phyloP scores from a whole-genome alignment of 805 yeast species.

The Cephaloascus fragrans region DNA sequence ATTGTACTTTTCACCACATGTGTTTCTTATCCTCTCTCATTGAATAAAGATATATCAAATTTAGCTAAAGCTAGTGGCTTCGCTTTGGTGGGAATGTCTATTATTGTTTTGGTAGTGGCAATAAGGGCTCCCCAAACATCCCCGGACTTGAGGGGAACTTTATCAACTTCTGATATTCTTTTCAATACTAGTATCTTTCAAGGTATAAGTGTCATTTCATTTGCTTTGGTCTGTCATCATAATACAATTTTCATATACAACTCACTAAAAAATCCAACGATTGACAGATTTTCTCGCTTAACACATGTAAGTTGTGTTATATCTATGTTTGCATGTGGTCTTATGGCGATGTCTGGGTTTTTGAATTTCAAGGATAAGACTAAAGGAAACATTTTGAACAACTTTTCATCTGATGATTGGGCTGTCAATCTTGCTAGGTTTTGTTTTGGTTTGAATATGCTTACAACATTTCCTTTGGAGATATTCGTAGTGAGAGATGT shows the following conservation, averaged over 20 bases:
- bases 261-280: constrained; percentile 67
- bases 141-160: constrained; percentile 33
- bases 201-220: constrained; percentile 89
- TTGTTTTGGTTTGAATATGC: constrained; percentile 87
- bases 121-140: constrained; percentile 61
- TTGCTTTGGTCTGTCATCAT: constrained; percentile 94
- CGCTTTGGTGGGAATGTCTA: constrained; percentile 76
- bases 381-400: constrained; percentile 82
- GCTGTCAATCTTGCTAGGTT: constrained; percentile 80
- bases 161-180: constrained; percentile 36
- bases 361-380: constrained; percentile 67
- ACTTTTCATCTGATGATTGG: constrained; percentile 67
- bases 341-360: constrained; percentile 75
- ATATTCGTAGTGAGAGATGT: constrained; percentile 87
- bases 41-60: constrained; percentile 72
- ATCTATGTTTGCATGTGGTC: constrained; percentile 68
- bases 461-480: constrained; percentile 86
- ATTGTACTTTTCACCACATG: constrained; percentile 61
- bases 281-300: constrained; percentile 62
- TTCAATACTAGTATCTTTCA: constrained; percentile 65
- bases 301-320: constrained; percentile 81
- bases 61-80: constrained; percentile 81
- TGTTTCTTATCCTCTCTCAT: constrained; percentile 75
- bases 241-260: constrained; percentile 86
- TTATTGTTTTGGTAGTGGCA: constrained; percentile 67